These are phyloP conservation scores for Lactifluus echinatus DNA, from an alignment of 768 basidiomycete species.

Conservation along the genomic window DNA sequence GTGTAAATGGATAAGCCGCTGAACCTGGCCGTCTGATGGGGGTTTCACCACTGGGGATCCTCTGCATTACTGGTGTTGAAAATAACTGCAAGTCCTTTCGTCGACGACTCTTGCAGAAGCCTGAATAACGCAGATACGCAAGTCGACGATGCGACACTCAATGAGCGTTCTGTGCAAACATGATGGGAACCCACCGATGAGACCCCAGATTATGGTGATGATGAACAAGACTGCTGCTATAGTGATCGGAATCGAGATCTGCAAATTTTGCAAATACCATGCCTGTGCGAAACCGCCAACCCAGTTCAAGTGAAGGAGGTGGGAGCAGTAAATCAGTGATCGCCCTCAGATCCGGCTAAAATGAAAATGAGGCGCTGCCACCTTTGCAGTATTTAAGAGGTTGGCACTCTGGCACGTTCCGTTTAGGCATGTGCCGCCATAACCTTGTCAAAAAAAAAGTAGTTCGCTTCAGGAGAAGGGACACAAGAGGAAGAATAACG, in stretches of 20 bases:
- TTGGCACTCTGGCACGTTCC: constrained; percentile 56
- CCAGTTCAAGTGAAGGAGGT: background rate
- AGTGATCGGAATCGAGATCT: constrained; percentile 73
- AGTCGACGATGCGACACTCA: background rate
- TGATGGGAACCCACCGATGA: constrained; percentile 35
- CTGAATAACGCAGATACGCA: background rate
- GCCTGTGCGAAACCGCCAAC: constrained; percentile 41
- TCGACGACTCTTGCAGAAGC: background rate
- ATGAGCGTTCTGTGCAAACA: background rate
- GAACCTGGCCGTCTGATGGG: background rate
- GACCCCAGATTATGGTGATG: constrained; percentile 46
- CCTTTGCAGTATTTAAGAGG: constrained; percentile 54
- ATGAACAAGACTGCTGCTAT: constrained; percentile 58
- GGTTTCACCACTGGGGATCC: background rate
- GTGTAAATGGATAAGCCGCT: background rate
- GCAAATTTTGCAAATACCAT: constrained; percentile 69
- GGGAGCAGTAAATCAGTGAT: constrained; percentile 1
- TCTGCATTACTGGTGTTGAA: background rate
- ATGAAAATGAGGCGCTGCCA: constrained; percentile 21
- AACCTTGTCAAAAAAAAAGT: constrained; percentile 37
- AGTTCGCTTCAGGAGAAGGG: constrained; percentile 15
- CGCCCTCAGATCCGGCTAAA: constrained; percentile 1
- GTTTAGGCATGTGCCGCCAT: constrained; percentile 57
- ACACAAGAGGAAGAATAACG: constrained; percentile 6
- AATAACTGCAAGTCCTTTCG: background rate